Evolutionary conservation across 108 stramenopile genomes (phyloP), one percentile per base, ranked within the genome.

Genomic region (Schizochytrium sp.): DNA sequence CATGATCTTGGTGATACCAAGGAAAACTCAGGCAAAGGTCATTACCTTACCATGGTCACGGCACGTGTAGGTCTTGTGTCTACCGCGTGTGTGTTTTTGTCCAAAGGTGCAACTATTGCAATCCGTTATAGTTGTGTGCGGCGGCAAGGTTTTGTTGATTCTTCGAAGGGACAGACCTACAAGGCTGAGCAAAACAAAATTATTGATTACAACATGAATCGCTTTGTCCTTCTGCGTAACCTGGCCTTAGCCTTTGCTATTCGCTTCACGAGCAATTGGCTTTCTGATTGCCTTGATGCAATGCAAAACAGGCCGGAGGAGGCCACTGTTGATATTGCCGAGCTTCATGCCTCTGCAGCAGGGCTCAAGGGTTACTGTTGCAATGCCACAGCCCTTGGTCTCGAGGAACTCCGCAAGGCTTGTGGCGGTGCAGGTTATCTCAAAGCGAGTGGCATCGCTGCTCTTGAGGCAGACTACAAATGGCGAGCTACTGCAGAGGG

Each of bases 201-300:
- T 53, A 83, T 83, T 40, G 76, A 83, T 53, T 83, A 83, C 76
- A 83, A 83, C 47, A 83, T 83, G 76, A 83, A 49, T 40, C 76
- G 53, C 47, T 83, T 55, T 42, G 76, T 83, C 8, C 47, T 83
- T 5, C 53, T 83, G 76, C 76, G 76, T n/a, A 55, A 83, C 15
- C 76, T 83, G 3, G 53, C 50, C 7, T 40, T 83, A n/a, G 76
- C 76, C 15, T 83, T 83, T 2, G 76, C 76, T 13, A 83, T 83
- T 50, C 76, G 76, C 13, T 83, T 83, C 76, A 83, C 76, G 0
- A 83, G 76, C 76, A 83, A 83, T 53, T 83, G 76, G 76, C 76
- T 83, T 53, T 55, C 17, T 40, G 76, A 83, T 53, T 55, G 76
- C 3, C 47, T 83, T 38, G 76, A 83, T 38, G 55, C 50, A 8